A percentile compares a stretch with the other conserved stretches of the same genome.
Evolutionary conservation across 306 rosid species (phyloP).

Genomic region (Myrica gale): DNA sequence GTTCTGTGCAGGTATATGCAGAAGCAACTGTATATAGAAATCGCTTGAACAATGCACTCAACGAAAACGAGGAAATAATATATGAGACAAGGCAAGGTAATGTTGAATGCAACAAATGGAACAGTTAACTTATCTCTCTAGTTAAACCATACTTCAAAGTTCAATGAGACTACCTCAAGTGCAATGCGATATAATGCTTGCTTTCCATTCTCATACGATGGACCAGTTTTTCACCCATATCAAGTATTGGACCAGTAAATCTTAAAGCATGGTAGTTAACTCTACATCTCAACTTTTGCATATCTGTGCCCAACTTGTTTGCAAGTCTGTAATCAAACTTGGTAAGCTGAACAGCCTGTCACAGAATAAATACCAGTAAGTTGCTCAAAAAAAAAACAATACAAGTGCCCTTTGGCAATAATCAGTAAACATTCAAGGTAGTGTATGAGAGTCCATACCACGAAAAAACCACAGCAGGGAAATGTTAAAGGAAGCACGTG

Average conservation of each 20-base stretch:
- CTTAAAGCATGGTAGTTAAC: constrained; percentile 91
- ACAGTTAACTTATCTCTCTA: neutral
- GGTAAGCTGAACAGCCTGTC: constrained; percentile 92
- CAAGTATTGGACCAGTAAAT: constrained; percentile 64
- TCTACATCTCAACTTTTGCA: constrained; percentile 93
- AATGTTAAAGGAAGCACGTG: neutral
- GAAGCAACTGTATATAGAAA: no score
- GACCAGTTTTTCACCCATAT: constrained; percentile 79
- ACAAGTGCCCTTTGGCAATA: constrained; percentile 23
- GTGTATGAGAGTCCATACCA: neutral
- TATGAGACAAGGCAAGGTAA: constrained; percentile 4
- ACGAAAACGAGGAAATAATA: constrained; percentile 8
- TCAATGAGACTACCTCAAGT: constrained; percentile 67
- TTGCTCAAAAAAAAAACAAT: no score
- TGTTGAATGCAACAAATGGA: neutral
- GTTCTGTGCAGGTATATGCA: no score
- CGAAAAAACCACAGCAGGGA: neutral
- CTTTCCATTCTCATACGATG: constrained; percentile 75
- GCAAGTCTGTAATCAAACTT: constrained; percentile 97
- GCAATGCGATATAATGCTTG: constrained; percentile 80
- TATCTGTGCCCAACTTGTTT: constrained; percentile 80
- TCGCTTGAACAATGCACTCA: neutral
- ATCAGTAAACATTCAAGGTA: constrained; percentile 7
- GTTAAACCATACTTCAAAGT: constrained; percentile 17
- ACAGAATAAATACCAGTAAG: constrained; percentile 36